Evolutionary conservation across 1,284 basidiomycete species (phyloP).

Genomic region (Rugosomyces carneus): DNA sequence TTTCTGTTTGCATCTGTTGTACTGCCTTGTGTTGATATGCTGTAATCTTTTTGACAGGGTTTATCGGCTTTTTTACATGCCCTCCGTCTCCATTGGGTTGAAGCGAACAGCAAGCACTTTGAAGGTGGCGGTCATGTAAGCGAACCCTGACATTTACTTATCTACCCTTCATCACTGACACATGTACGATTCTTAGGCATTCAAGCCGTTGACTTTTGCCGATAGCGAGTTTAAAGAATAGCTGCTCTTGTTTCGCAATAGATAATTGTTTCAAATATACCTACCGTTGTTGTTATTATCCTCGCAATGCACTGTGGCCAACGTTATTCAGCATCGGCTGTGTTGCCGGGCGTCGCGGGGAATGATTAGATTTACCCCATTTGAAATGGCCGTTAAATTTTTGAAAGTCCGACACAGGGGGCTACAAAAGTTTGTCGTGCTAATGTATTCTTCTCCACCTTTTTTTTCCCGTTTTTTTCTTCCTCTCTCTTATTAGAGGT

Average conservation of each 20-base stretch:
- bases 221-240: slow-evolving; percentile 38
- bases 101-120: slow-evolving; percentile 96
- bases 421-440: slow-evolving; percentile 22
- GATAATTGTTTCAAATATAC: not conserved
- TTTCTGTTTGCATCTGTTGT: slow-evolving; percentile 4
- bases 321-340: not conserved
- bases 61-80: slow-evolving; percentile 95
- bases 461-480: slow-evolving; percentile 26
- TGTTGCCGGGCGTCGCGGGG: slow-evolving; percentile 16
- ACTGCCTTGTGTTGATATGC: slow-evolving; percentile 5
- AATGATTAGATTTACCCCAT: slow-evolving; percentile 12
- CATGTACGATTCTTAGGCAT: slow-evolving; percentile 46
- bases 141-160: slow-evolving; percentile 21
- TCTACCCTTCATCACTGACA: slow-evolving; percentile 27
- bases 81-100: slow-evolving; percentile 96
- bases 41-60: slow-evolving; percentile 61
- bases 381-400: slow-evolving; percentile 23
- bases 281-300: not conserved
- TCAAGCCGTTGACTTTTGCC: slow-evolving; percentile 63
- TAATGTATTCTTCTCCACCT: slow-evolving; percentile 19
- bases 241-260: slow-evolving; percentile 2
- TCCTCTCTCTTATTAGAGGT: slow-evolving; percentile 52
- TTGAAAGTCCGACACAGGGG: slow-evolving; percentile 28
- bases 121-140: slow-evolving; percentile 84
- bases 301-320: not conserved